phyloP scores from a whole-genome alignment of 176 grass and related monocot genomes.

The Hordeum vulgare region DNA sequence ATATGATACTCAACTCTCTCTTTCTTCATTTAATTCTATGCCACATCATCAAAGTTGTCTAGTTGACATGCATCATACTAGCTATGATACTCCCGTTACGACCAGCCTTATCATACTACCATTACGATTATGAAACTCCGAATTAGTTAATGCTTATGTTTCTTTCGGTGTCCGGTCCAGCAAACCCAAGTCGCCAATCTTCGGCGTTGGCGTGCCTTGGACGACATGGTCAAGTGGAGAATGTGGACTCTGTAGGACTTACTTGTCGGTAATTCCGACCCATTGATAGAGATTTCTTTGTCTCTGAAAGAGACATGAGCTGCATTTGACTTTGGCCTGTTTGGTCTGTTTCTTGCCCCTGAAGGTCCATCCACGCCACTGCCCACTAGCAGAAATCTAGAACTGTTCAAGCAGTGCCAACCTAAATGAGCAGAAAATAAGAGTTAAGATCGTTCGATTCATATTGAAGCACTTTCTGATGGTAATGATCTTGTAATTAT shows the following conservation, averaged over 20 bases:
- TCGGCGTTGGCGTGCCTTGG: conserved; percentile 19
- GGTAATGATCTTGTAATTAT: not conserved
- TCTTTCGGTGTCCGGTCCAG: not conserved
- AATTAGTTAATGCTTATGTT: not conserved
- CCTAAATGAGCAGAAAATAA: not conserved
- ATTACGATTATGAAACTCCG: too few species aligned
- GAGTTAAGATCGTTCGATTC: too few species aligned
- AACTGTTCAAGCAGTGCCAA: not conserved
- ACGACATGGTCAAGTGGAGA: conserved; percentile 27
- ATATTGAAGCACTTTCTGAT: not conserved
- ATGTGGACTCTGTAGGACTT: conserved; percentile 26
- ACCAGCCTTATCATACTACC: too few species aligned
- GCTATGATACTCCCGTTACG: too few species aligned
- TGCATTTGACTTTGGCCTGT: not conserved
- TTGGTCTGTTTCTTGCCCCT: not conserved
- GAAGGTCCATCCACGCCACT: not conserved
- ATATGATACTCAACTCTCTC: too few species aligned
- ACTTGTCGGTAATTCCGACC: conserved; percentile 18
- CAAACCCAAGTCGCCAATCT: conserved; percentile 6
- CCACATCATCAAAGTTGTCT: too few species aligned
- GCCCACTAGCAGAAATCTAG: not conserved
- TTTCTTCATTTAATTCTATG: too few species aligned
- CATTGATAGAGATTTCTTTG: conserved; percentile 19
- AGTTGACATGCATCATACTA: too few species aligned
- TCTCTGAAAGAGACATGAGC: not conserved